Evolutionary conservation across 164 flowering plant genomes (phyloP), one percentile per base, ranked within the genome.

Genomic region (Tetrastigma voinierianum): DNA sequence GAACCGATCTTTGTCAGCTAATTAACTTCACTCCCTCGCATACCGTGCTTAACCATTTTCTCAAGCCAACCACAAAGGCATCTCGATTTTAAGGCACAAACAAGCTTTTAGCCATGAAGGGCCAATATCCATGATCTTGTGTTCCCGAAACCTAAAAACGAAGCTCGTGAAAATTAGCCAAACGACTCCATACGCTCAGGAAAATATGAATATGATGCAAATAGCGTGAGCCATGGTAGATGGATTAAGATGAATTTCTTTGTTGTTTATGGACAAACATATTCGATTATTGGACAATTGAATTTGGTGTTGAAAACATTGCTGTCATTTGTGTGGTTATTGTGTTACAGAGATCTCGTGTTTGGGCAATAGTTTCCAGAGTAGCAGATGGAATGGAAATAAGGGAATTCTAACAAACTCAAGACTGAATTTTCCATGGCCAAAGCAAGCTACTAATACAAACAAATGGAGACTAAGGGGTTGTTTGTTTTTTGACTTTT

Each of bases 1-100:
- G 74, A 77, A 40, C 61, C 69, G 73, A 78, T 84, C 67, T 86
- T 85, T 64, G 79, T 75, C 67, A 81, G 77, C 94, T 94, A 91
- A 63, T 86, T 82, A 64, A 91, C 77, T 78, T 85, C 77, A 68
- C 86, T 80, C 16, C 81, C 86, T 19, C n/a, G 84, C 77, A 70
- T 87, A 89, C 74, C 90, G 64, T 82, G n/a, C n/a, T 85, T 43
- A 94, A 68, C 98, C 98, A 94, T 72, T 80, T 85, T 77, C 97
- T 81, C 70, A 84, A 95, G 25, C 76, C 85, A 52, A 86, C 76
- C 47, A 92, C 93, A 57, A 81, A 74, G 32, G 90, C 91, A 75
- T 95, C 96, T 46, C 96, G 72, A 61, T 90, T 90, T 59, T 97
- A 90, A 47, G 97, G 98, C 51, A 91, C 84, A 73, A 81, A 73